Evolutionary conservation across 495 filamentous ascomycete genomes (phyloP).

Genomic region (Lasiosphaeriaceae sp.): DNA sequence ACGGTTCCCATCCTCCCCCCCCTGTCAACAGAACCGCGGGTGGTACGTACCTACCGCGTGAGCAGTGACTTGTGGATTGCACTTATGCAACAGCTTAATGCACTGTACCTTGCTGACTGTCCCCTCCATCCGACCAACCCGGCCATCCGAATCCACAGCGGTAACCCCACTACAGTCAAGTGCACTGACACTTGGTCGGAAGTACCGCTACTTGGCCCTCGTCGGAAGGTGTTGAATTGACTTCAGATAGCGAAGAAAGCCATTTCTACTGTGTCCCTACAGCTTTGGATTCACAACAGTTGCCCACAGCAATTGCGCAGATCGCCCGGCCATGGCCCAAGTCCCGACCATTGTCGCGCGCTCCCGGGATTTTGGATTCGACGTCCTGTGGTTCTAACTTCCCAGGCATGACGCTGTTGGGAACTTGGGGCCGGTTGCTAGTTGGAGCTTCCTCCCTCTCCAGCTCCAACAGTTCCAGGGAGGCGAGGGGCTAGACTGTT

Average conservation of each 20-base stretch:
- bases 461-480: neutral
- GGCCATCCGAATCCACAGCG: slow-evolving; percentile 21
- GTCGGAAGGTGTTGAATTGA: no score
- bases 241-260: no score
- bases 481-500: neutral
- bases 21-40: slow-evolving; percentile 20
- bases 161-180: slow-evolving; percentile 28
- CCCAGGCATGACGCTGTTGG: no score
- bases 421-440: no score
- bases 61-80: slow-evolving; percentile 15
- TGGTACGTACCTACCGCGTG: neutral
- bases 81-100: slow-evolving; percentile 17
- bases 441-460: no score
- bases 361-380: no score
- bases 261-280: no score
- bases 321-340: no score
- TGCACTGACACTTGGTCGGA: slow-evolving; percentile 7
- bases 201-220: slow-evolving; percentile 17
- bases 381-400: no score
- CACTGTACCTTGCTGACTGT: slow-evolving; percentile 10
- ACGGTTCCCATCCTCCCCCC: slow-evolving; percentile 15
- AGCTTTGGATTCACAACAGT: no score
- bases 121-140: slow-evolving; percentile 18
- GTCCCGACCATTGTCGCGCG: no score
- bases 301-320: no score